A percentile compares a stretch with the other conserved stretches of the same genome.
Evolutionary conservation across 139 green algal species (phyloP).

Genomic region (Micromonas pusilla): DNA sequence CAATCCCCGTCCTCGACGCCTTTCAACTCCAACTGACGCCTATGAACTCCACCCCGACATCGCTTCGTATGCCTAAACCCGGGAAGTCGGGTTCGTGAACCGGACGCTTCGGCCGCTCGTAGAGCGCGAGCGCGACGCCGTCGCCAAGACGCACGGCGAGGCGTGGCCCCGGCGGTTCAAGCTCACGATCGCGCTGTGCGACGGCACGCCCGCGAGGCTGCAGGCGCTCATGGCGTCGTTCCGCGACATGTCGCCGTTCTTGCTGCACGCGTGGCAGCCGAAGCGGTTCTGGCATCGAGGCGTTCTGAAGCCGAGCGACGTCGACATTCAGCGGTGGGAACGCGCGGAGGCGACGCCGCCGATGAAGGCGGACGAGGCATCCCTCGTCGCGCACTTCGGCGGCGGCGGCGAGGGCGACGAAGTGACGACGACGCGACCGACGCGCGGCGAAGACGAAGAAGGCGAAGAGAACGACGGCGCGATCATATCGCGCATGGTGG

Average conservation of each 20-base stretch:
- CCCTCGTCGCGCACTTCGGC: neutral
- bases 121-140: neutral
- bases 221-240: neutral
- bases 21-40: too few relatives aligned
- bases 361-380: neutral
- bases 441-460: neutral
- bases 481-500: neutral
- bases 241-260: neutral
- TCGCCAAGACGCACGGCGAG: neutral
- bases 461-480: neutral
- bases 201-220: neutral
- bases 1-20: too few relatives aligned
- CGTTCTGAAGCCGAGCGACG: neutral
- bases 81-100: neutral
- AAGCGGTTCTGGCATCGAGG: constrained; percentile 3
- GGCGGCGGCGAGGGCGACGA: too few relatives aligned
- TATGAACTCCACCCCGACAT: too few relatives aligned
- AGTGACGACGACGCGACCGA: too few relatives aligned
- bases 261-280: constrained; percentile 4
- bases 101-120: neutral
- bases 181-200: constrained; percentile 2
- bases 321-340: neutral
- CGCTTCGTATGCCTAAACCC: too few relatives aligned
- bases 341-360: neutral
- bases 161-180: neutral